Evolutionary conservation across 257 asterid genomes (phyloP).

Genomic region (Solanum ossicruentum): DNA sequence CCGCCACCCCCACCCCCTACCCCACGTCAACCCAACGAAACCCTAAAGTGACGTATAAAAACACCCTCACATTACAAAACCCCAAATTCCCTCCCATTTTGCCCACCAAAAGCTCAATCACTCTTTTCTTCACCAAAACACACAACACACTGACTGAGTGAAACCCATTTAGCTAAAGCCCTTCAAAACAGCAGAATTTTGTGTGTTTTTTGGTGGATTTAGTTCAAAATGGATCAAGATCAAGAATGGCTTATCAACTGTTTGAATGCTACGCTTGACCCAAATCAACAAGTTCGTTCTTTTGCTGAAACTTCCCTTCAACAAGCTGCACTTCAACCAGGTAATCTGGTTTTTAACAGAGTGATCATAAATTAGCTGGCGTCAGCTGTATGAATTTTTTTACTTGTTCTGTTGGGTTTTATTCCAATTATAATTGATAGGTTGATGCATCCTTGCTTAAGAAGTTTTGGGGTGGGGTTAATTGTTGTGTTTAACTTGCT

Average conservation of each 20-base stretch:
- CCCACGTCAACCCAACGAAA: neutral
- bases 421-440: neutral
- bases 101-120: constrained; percentile 4
- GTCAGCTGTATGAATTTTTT: too few species aligned
- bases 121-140: neutral
- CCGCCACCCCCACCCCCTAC: too few species aligned
- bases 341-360: constrained; percentile 7
- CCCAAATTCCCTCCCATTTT: constrained; percentile 41
- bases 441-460: neutral
- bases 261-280: constrained; percentile 80
- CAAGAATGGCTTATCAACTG: constrained; percentile 78
- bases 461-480: too few species aligned
- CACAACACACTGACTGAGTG: neutral
- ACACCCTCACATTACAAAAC: constrained; percentile 24
- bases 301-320: constrained; percentile 86
- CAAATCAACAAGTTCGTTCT: constrained; percentile 65
- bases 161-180: neutral
- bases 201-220: neutral
- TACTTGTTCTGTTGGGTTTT: too few species aligned
- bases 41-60: constrained; percentile 3
- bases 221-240: constrained; percentile 52
- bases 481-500: neutral
- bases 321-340: constrained; percentile 88
- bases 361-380: neutral
- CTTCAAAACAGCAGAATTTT: neutral